Evolutionary conservation across 2,329 filamentous ascomycete species (phyloP).

Genomic region (Phoma sp.): DNA sequence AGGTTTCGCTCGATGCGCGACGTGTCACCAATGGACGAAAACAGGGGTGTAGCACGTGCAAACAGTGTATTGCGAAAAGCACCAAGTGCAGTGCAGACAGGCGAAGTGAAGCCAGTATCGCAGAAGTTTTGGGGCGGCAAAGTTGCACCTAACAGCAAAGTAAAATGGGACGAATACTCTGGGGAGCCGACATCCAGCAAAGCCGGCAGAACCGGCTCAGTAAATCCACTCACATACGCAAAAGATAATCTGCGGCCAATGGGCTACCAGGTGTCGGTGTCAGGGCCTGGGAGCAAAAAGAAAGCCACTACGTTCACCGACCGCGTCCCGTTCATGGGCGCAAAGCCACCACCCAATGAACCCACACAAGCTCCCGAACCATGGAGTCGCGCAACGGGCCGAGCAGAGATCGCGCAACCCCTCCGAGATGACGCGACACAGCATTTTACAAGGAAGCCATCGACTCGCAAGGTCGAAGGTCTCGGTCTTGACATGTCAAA

Average conservation of each 20-base stretch:
- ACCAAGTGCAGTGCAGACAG: conserved; percentile 27
- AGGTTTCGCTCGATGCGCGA: conserved; percentile 45
- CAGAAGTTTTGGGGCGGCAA: conserved; percentile 48
- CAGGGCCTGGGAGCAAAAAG: conserved; percentile 32
- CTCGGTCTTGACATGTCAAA: conserved; percentile 28
- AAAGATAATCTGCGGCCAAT: conserved; percentile 30
- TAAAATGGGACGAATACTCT: conserved; percentile 69
- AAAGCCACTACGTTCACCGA: conserved; percentile 38
- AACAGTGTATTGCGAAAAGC: conserved; percentile 42
- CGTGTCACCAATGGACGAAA: conserved; percentile 50
- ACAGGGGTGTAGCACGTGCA: conserved; percentile 22
- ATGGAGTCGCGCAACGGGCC: conserved; percentile 77
- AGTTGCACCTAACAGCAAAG: conserved; percentile 43
- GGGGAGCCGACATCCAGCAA: conserved; percentile 66
- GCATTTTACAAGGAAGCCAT: conserved; percentile 49
- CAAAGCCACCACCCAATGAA: conserved; percentile 41
- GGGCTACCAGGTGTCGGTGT: conserved; percentile 45
- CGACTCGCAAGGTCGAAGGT: conserved; percentile 26
- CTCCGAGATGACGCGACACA: conserved; percentile 66
- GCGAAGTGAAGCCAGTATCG: conserved; percentile 24
- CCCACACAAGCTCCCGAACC: conserved; percentile 54
- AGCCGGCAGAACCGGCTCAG: conserved; percentile 61
- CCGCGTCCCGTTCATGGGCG: conserved; percentile 34
- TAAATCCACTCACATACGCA: conserved; percentile 57
- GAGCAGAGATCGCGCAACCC: conserved; percentile 67